Conservation (phyloP, 2,329 filamentous ascomycete genomes). For the Cladosporium sp. region DNA sequence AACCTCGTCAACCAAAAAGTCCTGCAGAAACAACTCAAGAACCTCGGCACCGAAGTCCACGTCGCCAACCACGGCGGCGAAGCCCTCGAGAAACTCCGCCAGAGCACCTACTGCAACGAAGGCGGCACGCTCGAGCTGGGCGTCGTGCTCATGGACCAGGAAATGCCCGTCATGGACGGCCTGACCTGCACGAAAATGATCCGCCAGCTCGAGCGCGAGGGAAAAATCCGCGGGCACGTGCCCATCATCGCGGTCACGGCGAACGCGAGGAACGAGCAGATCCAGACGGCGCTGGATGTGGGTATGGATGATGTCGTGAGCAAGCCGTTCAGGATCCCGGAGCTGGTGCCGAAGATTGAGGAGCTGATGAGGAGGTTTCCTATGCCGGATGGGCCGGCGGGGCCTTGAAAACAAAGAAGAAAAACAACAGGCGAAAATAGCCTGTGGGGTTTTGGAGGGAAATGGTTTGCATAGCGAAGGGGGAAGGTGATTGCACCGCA, state of each 20-base stretch:
- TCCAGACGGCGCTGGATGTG: constrained; percentile 68
- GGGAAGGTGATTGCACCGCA: neutral
- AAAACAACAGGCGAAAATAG: too few species aligned
- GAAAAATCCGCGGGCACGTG: constrained; percentile 65
- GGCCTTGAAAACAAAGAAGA: neutral
- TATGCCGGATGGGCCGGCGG: constrained; percentile 10
- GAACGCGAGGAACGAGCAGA: constrained; percentile 74
- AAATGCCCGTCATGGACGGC: constrained; percentile 75
- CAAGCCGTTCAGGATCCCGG: constrained; percentile 54
- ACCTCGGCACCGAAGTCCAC: constrained; percentile 49
- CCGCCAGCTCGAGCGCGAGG: constrained; percentile 65
- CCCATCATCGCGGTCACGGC: constrained; percentile 83
- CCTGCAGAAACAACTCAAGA: constrained; percentile 53
- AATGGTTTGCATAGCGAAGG: neutral
- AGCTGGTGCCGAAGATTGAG: constrained; percentile 55
- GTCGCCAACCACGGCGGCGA: constrained; percentile 55
- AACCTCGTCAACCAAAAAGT: constrained; percentile 54
- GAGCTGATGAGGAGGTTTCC: constrained; percentile 44
- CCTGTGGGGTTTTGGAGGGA: neutral
- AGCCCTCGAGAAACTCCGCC: constrained; percentile 47
- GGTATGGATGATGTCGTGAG: constrained; percentile 64
- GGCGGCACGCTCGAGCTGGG: constrained; percentile 34
- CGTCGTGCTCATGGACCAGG: constrained; percentile 76
- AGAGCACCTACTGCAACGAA: constrained; percentile 39
- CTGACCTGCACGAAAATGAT: constrained; percentile 72